phyloP scores from a whole-genome alignment of 2,329 filamentous ascomycete genomes.

The Macrophomina tecta region DNA sequence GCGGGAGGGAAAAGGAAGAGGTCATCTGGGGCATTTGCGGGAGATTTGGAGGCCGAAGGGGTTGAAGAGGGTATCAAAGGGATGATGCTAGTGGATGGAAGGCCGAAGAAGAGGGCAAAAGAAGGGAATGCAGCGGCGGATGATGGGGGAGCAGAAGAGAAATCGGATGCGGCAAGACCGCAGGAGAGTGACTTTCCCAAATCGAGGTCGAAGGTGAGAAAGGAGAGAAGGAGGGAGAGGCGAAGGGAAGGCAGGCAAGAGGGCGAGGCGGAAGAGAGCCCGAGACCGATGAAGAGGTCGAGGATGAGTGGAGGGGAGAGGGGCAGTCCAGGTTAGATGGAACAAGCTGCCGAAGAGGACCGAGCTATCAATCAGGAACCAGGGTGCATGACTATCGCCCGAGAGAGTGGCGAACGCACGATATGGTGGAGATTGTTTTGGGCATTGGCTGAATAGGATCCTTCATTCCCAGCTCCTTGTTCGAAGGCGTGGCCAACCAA shows the following conservation, averaged over 20 bases:
- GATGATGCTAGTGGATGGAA: conserved; percentile 5
- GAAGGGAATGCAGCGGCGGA: background rate
- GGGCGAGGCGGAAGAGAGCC: background rate
- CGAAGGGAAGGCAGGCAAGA: background rate
- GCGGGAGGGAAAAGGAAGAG: conserved; percentile 12
- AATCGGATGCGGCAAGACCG: background rate
- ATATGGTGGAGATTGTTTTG: no score
- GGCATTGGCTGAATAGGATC: no score
- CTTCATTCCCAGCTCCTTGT: no score
- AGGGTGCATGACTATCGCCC: no score
- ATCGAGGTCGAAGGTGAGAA: background rate
- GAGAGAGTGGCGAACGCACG: no score
- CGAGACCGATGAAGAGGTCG: conserved; percentile 9
- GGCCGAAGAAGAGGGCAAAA: conserved; percentile 7
- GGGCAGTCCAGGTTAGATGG: background rate
- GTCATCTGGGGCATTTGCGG: background rate
- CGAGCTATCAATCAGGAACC: background rate
- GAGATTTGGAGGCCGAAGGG: background rate
- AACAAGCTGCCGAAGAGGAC: background rate
- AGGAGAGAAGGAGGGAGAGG: conserved; percentile 1
- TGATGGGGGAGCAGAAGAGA: background rate
- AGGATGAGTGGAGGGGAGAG: background rate
- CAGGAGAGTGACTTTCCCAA: background rate
- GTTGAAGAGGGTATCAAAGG: background rate
- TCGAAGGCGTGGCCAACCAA: no score